phyloP scores from a whole-genome alignment of 2,329 filamentous ascomycete species.

The Penicillium vulpinum region DNA sequence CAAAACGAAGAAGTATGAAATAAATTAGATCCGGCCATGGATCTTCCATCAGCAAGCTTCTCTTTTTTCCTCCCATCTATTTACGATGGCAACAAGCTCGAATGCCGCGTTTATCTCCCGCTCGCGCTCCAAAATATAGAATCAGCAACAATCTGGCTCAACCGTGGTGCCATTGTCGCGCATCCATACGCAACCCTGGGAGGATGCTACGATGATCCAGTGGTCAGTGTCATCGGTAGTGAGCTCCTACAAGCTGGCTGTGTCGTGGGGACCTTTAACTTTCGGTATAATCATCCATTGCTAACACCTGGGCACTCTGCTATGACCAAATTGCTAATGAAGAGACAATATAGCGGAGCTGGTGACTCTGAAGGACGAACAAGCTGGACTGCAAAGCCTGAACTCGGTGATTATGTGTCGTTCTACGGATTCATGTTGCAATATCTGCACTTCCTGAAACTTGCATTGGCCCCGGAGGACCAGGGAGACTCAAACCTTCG shows the following conservation, averaged over 20 bases:
- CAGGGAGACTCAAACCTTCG: background rate
- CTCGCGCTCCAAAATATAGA: conserved; percentile 27
- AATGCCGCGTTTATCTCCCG: conserved; percentile 82
- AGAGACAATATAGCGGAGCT: conserved; percentile 65
- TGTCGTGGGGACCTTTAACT: conserved; percentile 86
- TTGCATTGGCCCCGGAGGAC: background rate
- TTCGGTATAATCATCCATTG: conserved; percentile 59
- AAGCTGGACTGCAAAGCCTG: conserved; percentile 82
- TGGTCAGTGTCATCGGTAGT: conserved; percentile 67
- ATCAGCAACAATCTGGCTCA: conserved; percentile 32
- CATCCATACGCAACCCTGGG: conserved; percentile 91
- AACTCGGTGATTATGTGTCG: conserved; percentile 78
- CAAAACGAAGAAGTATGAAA: background rate
- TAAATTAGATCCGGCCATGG: conserved; percentile 38
- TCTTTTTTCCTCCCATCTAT: conserved; percentile 81
- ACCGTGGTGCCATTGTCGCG: conserved; percentile 67
- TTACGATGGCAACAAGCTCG: conserved; percentile 71
- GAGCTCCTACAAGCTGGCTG: conserved; percentile 70
- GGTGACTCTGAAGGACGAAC: conserved; percentile 72
- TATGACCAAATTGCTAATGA: conserved; percentile 14
- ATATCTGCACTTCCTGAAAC: conserved; percentile 65
- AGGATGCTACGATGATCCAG: conserved; percentile 77
- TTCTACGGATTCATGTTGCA: conserved; percentile 76
- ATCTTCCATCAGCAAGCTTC: conserved; percentile 39
- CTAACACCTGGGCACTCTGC: background rate